These are phyloP conservation scores for Sindora glabra DNA, from an alignment of 306 rosid species.

Conservation along the genomic window DNA sequence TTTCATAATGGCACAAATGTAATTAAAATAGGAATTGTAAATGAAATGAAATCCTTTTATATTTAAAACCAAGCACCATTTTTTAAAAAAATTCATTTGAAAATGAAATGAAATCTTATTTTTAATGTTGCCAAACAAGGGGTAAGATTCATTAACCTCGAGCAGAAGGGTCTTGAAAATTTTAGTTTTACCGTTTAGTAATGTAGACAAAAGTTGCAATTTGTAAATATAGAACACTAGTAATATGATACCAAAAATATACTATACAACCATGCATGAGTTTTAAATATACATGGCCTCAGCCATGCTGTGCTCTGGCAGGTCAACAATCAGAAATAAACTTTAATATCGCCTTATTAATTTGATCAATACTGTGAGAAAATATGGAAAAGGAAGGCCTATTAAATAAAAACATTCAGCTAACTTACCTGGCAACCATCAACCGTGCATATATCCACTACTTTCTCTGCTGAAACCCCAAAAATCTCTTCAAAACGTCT, in stretches of 20 bases:
- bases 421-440: constrained; percentile 91
- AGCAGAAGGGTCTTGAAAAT: background rate
- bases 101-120: no score
- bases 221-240: no score
- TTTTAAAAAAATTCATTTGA: no score
- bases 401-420: constrained; percentile 7
- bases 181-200: background rate
- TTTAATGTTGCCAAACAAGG: no score
- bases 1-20: no score
- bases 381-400: background rate
- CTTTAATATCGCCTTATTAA: background rate
- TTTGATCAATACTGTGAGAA: background rate
- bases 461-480: constrained; percentile 64
- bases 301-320: background rate
- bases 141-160: no score
- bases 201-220: background rate
- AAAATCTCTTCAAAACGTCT: constrained; percentile 63
- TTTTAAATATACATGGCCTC: no score
- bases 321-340: constrained; percentile 1
- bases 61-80: no score
- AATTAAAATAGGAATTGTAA: no score
- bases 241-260: no score
- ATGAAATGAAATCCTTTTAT: no score
- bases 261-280: background rate
- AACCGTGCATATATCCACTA: constrained; percentile 79